Evolutionary conservation across 176 grass and related monocot genomes (phyloP), one percentile per base, ranked within the genome.

Genomic region (Triticum timopheevii): DNA sequence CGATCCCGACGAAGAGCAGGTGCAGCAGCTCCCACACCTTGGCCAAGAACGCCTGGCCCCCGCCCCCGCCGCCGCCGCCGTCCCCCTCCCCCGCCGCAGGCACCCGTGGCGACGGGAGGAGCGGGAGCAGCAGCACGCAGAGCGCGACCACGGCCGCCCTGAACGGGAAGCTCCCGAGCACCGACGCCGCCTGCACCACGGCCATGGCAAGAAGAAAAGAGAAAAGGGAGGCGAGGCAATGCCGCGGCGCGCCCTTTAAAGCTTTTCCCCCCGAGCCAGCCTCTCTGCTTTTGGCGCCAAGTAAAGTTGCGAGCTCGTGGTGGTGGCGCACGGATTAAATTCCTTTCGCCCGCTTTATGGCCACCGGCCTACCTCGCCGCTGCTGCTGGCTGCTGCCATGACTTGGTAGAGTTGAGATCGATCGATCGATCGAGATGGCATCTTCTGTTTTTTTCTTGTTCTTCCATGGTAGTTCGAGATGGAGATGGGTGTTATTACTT

Each of bases 1-100:
- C 93, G 85, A 99, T 88, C 25, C 97, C 97, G 6, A 99, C 89
- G 77, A 99, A 68, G 4, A 99, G 97, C 49, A 99, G 92, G 69
- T 93, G 94, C 23, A 99, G 72, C 23, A 99, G 90, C 87, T 99
- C 97, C 92, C 92, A 99, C 7, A 67, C 73, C 80, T 95, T 91
- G 92, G 81, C 92, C 56, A 94, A 68, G 88, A 96, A 82, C 84
- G 85, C 82, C 83, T 94, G 89, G 4, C 87, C 52, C 4, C 67
- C 8, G 10, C 87, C 82, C 4, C 83, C 91, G 9, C 8, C 71
- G 0, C 13, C 78, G 0, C 59, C n/a, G 7, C 68, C 68, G 68
- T 75, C 72, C 7, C 31, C 61, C 2, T 76, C 73, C 73, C 22
- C 61, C 3, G 30, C 89, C 66, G 85, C 86, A 3, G 96, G 87